phyloP scores from a whole-genome alignment of 352 stramenopile species.

The Phytopythium boreale region DNA sequence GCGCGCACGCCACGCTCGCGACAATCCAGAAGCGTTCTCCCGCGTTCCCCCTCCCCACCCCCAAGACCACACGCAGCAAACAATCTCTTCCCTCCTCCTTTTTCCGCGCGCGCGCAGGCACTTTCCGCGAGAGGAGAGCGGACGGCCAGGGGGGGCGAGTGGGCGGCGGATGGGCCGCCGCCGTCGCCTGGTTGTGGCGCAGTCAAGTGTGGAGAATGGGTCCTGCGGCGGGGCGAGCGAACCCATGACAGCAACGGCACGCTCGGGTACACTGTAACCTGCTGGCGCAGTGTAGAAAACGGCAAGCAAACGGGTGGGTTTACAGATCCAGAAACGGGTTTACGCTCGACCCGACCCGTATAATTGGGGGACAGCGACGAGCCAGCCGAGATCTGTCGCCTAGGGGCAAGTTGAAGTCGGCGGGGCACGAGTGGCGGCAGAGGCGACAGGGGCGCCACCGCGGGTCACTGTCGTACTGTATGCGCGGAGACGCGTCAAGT shows the following conservation, averaged over 20 bases:
- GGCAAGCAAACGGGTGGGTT: too few relatives aligned
- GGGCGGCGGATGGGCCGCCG: background rate
- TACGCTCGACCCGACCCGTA: background rate
- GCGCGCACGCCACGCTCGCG: background rate
- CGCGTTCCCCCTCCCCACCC: background rate
- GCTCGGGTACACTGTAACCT: too few relatives aligned
- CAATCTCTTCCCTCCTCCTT: background rate
- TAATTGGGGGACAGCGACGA: background rate
- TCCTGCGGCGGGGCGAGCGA: background rate
- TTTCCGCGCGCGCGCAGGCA: slow-evolving; percentile 4
- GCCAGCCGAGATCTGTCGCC: background rate
- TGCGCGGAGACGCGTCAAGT: background rate
- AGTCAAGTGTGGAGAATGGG: background rate
- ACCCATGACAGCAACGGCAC: background rate
- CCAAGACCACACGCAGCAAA: too few relatives aligned
- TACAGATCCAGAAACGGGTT: background rate
- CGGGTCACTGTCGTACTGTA: too few relatives aligned
- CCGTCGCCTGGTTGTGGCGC: background rate
- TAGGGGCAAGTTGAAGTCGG: background rate
- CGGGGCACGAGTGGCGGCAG: background rate
- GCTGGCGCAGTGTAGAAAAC: too few relatives aligned
- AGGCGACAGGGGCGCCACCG: background rate
- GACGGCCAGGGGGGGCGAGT: too few relatives aligned
- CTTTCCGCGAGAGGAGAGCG: background rate
- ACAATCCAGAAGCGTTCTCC: background rate